Percentiles rank a stretch among this genome's conserved stretches.
phyloP scores from a whole-genome alignment of 2,329 filamentous ascomycete species.

The Coniochaeta prunicola region DNA sequence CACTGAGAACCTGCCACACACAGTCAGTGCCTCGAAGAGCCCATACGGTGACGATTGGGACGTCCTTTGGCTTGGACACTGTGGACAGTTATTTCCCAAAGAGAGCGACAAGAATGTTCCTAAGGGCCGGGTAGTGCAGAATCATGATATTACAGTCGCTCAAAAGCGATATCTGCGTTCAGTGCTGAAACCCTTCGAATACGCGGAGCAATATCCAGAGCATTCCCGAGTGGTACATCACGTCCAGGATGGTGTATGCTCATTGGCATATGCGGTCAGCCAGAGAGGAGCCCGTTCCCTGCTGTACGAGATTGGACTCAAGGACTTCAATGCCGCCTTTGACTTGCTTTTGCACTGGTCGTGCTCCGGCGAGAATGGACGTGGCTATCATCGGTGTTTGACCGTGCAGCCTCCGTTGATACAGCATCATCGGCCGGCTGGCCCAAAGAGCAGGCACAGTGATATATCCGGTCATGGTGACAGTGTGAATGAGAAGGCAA shows the following conservation, averaged over 20 bases:
- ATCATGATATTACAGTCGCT: conserved; percentile 24
- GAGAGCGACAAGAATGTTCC: conserved; percentile 11
- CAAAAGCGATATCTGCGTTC: conserved; percentile 22
- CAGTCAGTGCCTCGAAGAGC: conserved; percentile 15
- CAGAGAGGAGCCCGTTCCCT: conserved; percentile 30
- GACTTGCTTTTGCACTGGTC: conserved; percentile 34
- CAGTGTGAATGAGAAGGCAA: conserved; percentile 18
- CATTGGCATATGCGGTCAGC: conserved; percentile 32
- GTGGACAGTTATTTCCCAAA: conserved; percentile 24
- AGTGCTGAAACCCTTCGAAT: conserved; percentile 21
- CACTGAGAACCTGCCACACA: conserved; percentile 12
- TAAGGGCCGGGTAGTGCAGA: conserved; percentile 22
- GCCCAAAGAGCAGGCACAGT: conserved; percentile 23
- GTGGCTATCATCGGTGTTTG: conserved; percentile 29
- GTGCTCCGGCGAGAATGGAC: conserved; percentile 29
- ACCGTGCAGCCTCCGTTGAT: conserved; percentile 35
- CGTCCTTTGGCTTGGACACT: conserved; percentile 41
- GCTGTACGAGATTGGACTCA: conserved; percentile 31
- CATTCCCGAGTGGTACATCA: conserved; percentile 36
- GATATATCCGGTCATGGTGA: conserved; percentile 27
- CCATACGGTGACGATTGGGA: conserved; percentile 45
- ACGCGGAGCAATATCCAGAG: conserved; percentile 23
- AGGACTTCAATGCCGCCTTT: conserved; percentile 23
- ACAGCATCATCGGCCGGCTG: conserved; percentile 34
- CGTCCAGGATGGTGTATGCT: conserved; percentile 30